Percentiles rank a stretch among this genome's conserved stretches.
These are phyloP conservation scores for Heritiera fomes DNA, from an alignment of 345 rosid genomes.

Conservation along the genomic window DNA sequence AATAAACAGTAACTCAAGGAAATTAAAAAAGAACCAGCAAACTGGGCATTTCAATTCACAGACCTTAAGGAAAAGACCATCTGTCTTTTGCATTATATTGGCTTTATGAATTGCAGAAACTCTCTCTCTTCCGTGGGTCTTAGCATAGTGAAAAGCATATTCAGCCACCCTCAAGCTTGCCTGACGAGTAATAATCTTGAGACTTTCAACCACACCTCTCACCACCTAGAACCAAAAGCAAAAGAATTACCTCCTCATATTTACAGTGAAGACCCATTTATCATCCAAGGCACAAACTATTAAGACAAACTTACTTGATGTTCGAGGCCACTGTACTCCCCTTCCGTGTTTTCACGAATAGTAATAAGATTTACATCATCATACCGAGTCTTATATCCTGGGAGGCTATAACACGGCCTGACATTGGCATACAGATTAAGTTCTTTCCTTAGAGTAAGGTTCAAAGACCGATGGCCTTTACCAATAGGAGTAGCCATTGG, in stretches of 20 bases:
- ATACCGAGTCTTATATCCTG: slow-evolving; percentile 91
- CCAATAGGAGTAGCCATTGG: slow-evolving; percentile 99
- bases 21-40: slow-evolving; percentile 17
- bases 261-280: background rate
- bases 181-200: slow-evolving; percentile 93
- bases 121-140: slow-evolving; percentile 89
- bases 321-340: slow-evolving; percentile 99
- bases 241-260: background rate
- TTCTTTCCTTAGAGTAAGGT: slow-evolving; percentile 91
- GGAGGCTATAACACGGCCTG: slow-evolving; percentile 98
- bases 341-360: slow-evolving; percentile 97
- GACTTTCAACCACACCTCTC: slow-evolving; percentile 99
- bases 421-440: slow-evolving; percentile 95
- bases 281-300: slow-evolving; percentile 3
- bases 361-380: slow-evolving; percentile 92
- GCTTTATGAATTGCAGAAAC: slow-evolving; percentile 98
- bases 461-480: slow-evolving; percentile 97
- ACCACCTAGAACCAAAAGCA: slow-evolving; percentile 61
- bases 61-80: slow-evolving; percentile 97
- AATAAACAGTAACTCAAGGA: background rate
- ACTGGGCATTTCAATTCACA: slow-evolving; percentile 8
- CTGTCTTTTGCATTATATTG: slow-evolving; percentile 97
- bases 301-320: slow-evolving; percentile 73
- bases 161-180: slow-evolving; percentile 99
- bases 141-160: slow-evolving; percentile 95